phyloP scores from a whole-genome alignment of 2,329 filamentous ascomycete genomes.

The Gyromitra esculenta region DNA sequence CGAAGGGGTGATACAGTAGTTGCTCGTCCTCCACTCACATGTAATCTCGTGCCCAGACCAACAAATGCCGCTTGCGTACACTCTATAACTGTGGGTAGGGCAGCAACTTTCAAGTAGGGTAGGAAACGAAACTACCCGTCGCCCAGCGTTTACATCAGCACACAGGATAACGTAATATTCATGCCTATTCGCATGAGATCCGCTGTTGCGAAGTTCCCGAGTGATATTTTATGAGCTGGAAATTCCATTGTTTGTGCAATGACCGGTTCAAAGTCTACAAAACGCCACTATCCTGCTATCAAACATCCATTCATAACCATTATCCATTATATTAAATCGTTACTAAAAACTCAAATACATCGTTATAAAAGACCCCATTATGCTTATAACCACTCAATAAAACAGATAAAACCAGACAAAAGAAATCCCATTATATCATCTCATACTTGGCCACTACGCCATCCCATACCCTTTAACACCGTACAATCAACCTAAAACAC shows the following conservation, averaged over 20 bases:
- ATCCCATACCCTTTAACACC: not conserved
- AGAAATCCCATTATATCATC: not conserved
- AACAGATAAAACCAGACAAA: not conserved
- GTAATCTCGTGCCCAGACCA: too few relatives aligned
- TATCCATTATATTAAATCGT: constrained; percentile 18
- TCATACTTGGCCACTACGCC: not conserved
- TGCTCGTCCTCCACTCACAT: too few relatives aligned
- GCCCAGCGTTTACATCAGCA: not conserved
- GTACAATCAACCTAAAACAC: not conserved
- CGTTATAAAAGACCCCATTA: constrained; percentile 17
- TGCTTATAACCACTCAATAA: not conserved
- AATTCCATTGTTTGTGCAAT: not conserved
- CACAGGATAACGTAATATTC: not conserved
- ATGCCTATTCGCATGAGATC: not conserved
- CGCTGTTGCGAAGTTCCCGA: not conserved
- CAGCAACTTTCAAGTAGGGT: not conserved
- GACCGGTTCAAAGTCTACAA: not conserved
- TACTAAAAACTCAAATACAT: not conserved
- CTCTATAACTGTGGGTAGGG: too few relatives aligned
- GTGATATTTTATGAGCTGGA: not conserved
- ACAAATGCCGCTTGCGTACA: too few relatives aligned
- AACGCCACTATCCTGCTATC: not conserved
- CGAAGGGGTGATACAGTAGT: not conserved
- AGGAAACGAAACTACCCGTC: not conserved
- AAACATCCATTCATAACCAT: not conserved